Evolutionary conservation across 305 asterid genomes (phyloP).

Genomic region (Salvia sclarea): DNA sequence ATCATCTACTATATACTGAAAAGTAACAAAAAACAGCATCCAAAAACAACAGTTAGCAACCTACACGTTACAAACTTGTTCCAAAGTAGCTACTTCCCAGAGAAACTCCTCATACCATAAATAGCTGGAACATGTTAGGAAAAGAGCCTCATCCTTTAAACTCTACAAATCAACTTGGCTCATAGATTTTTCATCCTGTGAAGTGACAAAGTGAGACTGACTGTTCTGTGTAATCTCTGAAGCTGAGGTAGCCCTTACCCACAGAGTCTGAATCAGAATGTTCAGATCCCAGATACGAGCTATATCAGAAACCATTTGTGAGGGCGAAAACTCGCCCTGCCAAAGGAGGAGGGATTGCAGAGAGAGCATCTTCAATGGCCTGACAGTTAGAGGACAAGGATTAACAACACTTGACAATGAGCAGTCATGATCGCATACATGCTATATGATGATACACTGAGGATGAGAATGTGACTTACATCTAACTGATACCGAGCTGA

Average conservation of each 20-base stretch:
- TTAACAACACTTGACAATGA: background rate
- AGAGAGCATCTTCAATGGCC: conserved; percentile 82
- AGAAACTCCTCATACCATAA: background rate
- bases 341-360: conserved; percentile 72
- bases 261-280: background rate
- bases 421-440: background rate
- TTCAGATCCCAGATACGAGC: background rate
- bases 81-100: background rate
- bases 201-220: background rate
- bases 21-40: no score
- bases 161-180: background rate
- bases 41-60: background rate
- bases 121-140: background rate
- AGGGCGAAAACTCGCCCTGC: conserved; percentile 85
- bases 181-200: background rate
- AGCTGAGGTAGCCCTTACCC: background rate
- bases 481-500: conserved; percentile 90
- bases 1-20: no score
- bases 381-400: conserved; percentile 32
- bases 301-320: conserved; percentile 64
- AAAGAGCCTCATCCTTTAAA: background rate
- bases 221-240: background rate
- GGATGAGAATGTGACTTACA: conserved; percentile 48
- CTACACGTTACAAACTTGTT: background rate
- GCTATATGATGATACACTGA: background rate